These are phyloP conservation scores for Rossbeevera mucosa DNA, from an alignment of 768 basidiomycete species.

Conservation along the genomic window DNA sequence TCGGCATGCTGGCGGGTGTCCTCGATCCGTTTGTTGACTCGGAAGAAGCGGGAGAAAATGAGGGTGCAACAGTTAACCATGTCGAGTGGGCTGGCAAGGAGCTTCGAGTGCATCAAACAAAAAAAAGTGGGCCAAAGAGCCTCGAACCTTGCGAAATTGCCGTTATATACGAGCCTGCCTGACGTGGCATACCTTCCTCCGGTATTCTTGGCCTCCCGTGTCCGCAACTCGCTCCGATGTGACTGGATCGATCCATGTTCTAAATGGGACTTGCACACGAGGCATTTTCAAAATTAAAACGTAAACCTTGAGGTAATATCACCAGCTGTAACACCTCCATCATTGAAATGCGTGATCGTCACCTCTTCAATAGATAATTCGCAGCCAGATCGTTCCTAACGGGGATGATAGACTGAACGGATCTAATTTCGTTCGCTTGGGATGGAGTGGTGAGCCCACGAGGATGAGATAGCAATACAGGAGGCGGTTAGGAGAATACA, in stretches of 20 bases:
- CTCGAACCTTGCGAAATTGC: slow-evolving; percentile 3
- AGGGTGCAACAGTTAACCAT: slow-evolving; percentile 26
- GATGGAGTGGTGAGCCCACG: slow-evolving; percentile 21
- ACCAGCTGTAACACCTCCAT: slow-evolving; percentile 21
- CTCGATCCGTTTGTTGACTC: slow-evolving; percentile 14
- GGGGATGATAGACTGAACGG: slow-evolving; percentile 12
- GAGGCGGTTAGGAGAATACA: slow-evolving; percentile 18
- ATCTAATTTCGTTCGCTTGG: slow-evolving; percentile 18
- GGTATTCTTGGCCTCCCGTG: slow-evolving; percentile 13
- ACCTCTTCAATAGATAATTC: slow-evolving; percentile 22
- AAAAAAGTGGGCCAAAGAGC: slow-evolving; percentile 9
- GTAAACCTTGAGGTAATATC: slow-evolving; percentile 32
- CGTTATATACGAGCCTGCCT: slow-evolving; percentile 22
- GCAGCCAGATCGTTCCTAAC: slow-evolving; percentile 28
- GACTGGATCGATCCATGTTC: slow-evolving; percentile 15
- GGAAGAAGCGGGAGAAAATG: slow-evolving; percentile 22
- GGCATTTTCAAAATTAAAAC: slow-evolving; percentile 25
- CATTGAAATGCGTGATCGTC: slow-evolving; percentile 32
- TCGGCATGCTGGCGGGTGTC: slow-evolving; percentile 20
- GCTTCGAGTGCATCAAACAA: slow-evolving; percentile 24
- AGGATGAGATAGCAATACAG: slow-evolving; percentile 33
- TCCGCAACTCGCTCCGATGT: slow-evolving; percentile 15
- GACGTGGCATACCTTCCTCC: slow-evolving; percentile 15
- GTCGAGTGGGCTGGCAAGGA: slow-evolving; percentile 14
- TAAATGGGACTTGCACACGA: slow-evolving; percentile 24